Conservation (phyloP, 768 basidiomycete genomes). For the Amanita brunnescens region DNA sequence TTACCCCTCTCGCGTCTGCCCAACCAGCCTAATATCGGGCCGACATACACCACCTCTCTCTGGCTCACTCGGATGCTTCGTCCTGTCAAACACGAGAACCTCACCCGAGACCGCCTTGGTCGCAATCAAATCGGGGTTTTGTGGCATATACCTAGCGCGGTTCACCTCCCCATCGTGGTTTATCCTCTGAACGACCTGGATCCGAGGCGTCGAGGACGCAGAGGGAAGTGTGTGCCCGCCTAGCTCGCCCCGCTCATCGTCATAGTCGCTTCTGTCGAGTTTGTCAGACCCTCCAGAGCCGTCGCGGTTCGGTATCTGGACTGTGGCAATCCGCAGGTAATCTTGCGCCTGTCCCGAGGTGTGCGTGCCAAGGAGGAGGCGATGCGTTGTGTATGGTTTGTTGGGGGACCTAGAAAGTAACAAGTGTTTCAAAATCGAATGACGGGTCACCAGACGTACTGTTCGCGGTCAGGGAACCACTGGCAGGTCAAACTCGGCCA, state of each 20-base stretch:
- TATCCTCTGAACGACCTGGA: conserved; percentile 89
- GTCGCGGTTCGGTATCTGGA: conserved; percentile 83
- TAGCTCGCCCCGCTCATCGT: conserved; percentile 89
- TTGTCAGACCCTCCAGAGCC: conserved; percentile 57
- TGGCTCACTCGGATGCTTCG: conserved; percentile 92
- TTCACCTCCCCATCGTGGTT: conserved; percentile 96
- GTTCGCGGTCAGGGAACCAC: conserved; percentile 97
- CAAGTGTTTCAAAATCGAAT: neutral
- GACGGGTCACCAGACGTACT: conserved; percentile 39
- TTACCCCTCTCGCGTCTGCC: conserved; percentile 90
- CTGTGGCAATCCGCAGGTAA: conserved; percentile 91
- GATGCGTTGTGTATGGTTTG: conserved; percentile 92
- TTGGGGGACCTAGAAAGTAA: conserved; percentile 57
- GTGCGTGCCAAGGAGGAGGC: conserved; percentile 93
- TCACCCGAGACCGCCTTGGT: conserved; percentile 91
- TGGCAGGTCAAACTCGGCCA: conserved; percentile 98
- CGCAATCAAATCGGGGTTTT: conserved; percentile 94
- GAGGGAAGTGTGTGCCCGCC: conserved; percentile 79
- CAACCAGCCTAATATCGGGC: conserved; percentile 86
- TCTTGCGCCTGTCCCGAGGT: conserved; percentile 93
- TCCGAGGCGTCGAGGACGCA: conserved; percentile 55
- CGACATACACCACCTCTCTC: conserved; percentile 71
- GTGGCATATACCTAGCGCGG: conserved; percentile 97
- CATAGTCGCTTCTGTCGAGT: conserved; percentile 73
- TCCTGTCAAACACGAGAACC: conserved; percentile 92